These are phyloP conservation scores for Cylindrotheca closterium DNA, from an alignment of 108 stramenopile genomes.

Conservation along the genomic window DNA sequence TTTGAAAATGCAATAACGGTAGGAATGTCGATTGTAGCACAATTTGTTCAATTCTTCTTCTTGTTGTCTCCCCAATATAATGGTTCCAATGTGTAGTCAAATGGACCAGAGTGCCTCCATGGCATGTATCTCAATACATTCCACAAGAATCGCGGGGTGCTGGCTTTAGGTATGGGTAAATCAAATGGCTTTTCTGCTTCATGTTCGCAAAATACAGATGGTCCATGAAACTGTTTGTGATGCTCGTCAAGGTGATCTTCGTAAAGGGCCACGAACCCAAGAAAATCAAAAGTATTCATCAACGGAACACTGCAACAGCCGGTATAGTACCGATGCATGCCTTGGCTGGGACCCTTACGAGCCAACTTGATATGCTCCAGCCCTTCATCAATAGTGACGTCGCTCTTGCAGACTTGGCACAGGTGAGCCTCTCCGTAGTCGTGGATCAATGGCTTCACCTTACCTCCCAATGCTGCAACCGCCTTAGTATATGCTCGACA, in stretches of 20 bases:
- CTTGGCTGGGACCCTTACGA: constrained; percentile 2
- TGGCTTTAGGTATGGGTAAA: not conserved
- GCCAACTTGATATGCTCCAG: constrained; percentile 8
- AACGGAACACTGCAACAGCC: constrained; percentile 20
- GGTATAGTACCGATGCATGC: constrained; percentile 29
- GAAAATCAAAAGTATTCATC: constrained; percentile 15
- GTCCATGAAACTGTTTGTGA: constrained; percentile 11
- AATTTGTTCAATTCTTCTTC: too few species aligned
- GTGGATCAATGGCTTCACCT: constrained; percentile 4
- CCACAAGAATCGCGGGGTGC: constrained; percentile 11
- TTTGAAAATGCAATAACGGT: too few species aligned
- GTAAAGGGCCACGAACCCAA: constrained; percentile 20
- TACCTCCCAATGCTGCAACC: constrained; percentile 13
- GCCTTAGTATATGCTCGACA: constrained; percentile 18
- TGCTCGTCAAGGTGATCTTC: constrained; percentile 4
- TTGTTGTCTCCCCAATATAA: constrained; percentile 11
- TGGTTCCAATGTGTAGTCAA: constrained; percentile 19
- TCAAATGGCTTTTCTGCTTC: not conserved
- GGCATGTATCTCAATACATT: constrained; percentile 19
- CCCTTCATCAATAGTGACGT: constrained; percentile 8
- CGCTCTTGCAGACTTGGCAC: constrained; percentile 26
- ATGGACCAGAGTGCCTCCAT: constrained; percentile 8
- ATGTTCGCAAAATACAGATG: not conserved
- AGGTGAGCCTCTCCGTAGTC: constrained; percentile 13
- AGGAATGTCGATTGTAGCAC: too few species aligned